Evolutionary conservation across 1,139 yeast species (phyloP).

Genomic region (Wickerhamiella pararugosa): DNA sequence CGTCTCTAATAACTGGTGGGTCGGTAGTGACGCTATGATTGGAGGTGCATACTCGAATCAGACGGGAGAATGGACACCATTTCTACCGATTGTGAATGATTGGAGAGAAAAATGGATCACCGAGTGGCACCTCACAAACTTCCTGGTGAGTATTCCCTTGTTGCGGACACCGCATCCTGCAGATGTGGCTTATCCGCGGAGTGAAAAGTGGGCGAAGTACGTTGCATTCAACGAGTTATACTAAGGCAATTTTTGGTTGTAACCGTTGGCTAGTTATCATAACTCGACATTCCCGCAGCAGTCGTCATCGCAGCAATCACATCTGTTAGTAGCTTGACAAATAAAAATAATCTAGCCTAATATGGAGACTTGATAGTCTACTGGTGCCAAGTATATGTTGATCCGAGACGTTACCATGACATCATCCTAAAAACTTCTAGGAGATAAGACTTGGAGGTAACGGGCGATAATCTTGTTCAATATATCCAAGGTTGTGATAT

Average conservation of each 20-base stretch:
- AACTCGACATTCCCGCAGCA: not conserved
- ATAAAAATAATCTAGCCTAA: not conserved
- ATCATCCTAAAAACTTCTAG: not conserved
- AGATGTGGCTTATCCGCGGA: conserved; percentile 1
- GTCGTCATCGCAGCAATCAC: not conserved
- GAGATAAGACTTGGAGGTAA: no score
- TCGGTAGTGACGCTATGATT: not conserved
- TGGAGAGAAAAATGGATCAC: conserved; percentile 1
- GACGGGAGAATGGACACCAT: not conserved
- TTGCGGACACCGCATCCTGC: not conserved
- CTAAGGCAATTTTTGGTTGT: not conserved
- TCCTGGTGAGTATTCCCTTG: not conserved
- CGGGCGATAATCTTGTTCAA: no score
- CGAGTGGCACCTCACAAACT: not conserved
- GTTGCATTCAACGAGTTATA: conserved; percentile 1
- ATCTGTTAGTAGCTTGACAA: not conserved
- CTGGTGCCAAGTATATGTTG: not conserved
- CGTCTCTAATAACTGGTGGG: not conserved
- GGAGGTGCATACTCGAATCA: not conserved
- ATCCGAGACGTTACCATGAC: not conserved
- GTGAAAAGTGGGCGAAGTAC: not conserved
- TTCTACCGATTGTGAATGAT: not conserved
- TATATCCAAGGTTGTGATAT: no score
- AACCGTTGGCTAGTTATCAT: not conserved
- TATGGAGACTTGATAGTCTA: not conserved